Percentiles rank a stretch among this genome's conserved stretches.
Conservation (phyloP, 129 eudicot species). For the Lactuca saligna region DNA sequence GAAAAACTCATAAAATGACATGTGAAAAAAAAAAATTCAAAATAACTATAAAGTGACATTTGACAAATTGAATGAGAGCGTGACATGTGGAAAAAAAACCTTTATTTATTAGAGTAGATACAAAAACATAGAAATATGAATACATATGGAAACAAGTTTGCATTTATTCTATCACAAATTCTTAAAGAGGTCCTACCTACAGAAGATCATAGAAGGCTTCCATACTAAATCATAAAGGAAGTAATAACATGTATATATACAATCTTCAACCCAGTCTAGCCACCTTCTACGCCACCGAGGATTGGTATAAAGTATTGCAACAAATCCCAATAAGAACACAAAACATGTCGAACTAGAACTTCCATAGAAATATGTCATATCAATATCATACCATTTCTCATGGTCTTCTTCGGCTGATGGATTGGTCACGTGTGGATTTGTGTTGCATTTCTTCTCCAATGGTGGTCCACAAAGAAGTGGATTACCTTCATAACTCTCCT, state of each 20-base stretch:
- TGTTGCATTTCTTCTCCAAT: constrained; percentile 6
- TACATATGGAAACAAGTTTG: too few relatives aligned
- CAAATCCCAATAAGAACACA: constrained; percentile 25
- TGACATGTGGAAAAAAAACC: too few relatives aligned
- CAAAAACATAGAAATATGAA: too few relatives aligned
- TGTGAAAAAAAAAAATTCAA: too few relatives aligned
- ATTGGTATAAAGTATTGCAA: constrained; percentile 4
- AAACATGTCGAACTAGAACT: constrained; percentile 16
- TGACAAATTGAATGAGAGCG: too few relatives aligned
- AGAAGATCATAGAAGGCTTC: background rate
- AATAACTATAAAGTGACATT: too few relatives aligned
- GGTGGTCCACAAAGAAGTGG: constrained; percentile 23
- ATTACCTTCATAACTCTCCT: constrained; percentile 18
- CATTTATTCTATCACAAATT: too few relatives aligned
- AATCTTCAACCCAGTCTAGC: constrained; percentile 8
- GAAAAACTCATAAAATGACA: too few relatives aligned
- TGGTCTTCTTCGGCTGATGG: background rate
- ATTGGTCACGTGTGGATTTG: background rate
- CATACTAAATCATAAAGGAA: background rate
- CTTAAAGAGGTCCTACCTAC: background rate
- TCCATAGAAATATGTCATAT: constrained; percentile 16
- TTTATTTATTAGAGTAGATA: too few relatives aligned
- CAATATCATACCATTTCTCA: constrained; percentile 35
- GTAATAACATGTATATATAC: constrained; percentile 1
- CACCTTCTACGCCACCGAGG: constrained; percentile 25